Conservation (phyloP, 805 yeast species). For the Ascoidea tarda region DNA sequence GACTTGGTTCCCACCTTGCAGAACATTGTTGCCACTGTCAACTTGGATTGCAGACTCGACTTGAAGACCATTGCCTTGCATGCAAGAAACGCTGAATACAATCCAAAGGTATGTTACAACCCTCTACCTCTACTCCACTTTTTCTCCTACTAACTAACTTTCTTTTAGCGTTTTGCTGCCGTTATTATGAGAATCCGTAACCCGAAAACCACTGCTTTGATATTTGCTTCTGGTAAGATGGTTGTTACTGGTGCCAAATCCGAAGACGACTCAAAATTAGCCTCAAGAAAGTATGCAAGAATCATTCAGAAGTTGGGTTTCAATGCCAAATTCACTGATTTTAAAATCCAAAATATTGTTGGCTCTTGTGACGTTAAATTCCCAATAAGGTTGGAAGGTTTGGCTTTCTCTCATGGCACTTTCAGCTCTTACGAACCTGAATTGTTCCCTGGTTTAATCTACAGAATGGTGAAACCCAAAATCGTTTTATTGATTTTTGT, state of each 20-base stretch:
- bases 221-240: constrained; percentile 98
- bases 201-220: constrained; percentile 95
- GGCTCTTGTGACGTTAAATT: constrained; percentile 98
- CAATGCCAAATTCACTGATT: constrained; percentile 95
- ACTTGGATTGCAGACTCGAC: constrained; percentile 89
- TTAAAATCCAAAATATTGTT: constrained; percentile 95
- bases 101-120: constrained; percentile 40
- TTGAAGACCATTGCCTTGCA: constrained; percentile 94
- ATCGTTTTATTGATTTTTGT: constrained; percentile 92
- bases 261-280: constrained; percentile 96
- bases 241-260: constrained; percentile 99
- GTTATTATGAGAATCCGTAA: constrained; percentile 99
- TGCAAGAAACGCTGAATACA: constrained; percentile 98
- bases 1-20: constrained; percentile 92
- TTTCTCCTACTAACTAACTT: neutral
- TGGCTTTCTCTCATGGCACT: constrained; percentile 96
- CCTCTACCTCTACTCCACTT: constrained; percentile 5
- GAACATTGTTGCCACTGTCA: constrained; percentile 96
- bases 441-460: constrained; percentile 92
- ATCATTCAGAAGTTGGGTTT: constrained; percentile 96
- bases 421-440: constrained; percentile 98
- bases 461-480: constrained; percentile 98
- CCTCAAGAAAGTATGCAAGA: constrained; percentile 95
- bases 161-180: constrained; percentile 76
- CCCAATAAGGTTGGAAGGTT: constrained; percentile 93